A percentile compares a stretch with the other conserved stretches of the same genome.
Evolutionary conservation across 208 protist species (phyloP).

Genomic region (Porcisia hertigi): DNA sequence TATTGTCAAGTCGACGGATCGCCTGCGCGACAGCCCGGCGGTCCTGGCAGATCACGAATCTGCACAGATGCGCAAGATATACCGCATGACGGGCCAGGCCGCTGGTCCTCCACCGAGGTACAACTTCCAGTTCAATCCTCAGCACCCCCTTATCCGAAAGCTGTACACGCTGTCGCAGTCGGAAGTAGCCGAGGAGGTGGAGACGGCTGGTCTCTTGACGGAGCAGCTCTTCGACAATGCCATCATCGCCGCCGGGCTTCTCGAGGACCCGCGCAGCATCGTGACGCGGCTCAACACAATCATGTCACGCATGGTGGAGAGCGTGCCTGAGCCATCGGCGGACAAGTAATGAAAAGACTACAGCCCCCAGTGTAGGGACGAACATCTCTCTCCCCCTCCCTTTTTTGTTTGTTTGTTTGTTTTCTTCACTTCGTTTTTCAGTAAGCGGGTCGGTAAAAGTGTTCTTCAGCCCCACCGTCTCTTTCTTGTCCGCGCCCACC

Average conservation of each 20-base stretch:
- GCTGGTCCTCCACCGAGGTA: slow-evolving; percentile 89
- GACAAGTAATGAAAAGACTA: slow-evolving; percentile 53
- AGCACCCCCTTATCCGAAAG: slow-evolving; percentile 91
- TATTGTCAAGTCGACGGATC: slow-evolving; percentile 82
- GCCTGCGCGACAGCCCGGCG: slow-evolving; percentile 88
- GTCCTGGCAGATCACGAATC: slow-evolving; percentile 92
- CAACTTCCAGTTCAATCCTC: slow-evolving; percentile 93
- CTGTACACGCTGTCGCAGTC: slow-evolving; percentile 89
- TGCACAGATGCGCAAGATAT: slow-evolving; percentile 92
- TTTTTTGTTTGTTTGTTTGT: no score
- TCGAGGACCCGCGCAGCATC: slow-evolving; percentile 93
- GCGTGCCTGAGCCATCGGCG: slow-evolving; percentile 79
- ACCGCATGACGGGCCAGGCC: slow-evolving; percentile 84
- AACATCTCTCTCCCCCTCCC: no score
- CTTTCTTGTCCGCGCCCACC: no score
- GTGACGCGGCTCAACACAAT: slow-evolving; percentile 90
- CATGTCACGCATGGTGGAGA: slow-evolving; percentile 91
- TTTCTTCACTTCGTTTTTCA: no score
- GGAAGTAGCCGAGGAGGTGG: slow-evolving; percentile 65
- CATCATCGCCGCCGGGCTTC: slow-evolving; percentile 88
- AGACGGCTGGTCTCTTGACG: slow-evolving; percentile 82
- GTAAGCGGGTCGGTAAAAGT: no score
- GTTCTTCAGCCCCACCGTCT: no score
- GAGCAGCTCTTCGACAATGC: slow-evolving; percentile 96
- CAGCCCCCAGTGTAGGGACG: no score